phyloP scores from a whole-genome alignment of 176 grass and related monocot species.

The Musa schizocarpa region DNA sequence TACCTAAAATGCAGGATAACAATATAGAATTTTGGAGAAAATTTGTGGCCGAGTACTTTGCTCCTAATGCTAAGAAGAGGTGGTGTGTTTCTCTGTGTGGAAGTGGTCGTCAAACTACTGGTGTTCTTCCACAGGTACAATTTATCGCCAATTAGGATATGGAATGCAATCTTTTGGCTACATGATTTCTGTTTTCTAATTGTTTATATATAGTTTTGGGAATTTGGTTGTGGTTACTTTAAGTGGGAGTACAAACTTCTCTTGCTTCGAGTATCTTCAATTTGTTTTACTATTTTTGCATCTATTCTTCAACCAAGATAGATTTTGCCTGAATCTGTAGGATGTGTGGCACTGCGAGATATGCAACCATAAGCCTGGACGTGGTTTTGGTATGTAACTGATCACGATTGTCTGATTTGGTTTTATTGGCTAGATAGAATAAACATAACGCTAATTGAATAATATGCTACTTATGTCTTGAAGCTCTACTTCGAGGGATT shows the following conservation, averaged over 20 bases:
- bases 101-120: conserved; percentile 90
- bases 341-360: conserved; percentile 99
- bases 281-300: not conserved
- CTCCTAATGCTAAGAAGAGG: conserved; percentile 91
- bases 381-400: conserved; percentile 74
- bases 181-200: not conserved
- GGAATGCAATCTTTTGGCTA: not conserved
- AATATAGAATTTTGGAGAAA: conserved; percentile 97
- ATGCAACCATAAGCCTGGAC: conserved; percentile 79
- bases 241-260: not conserved
- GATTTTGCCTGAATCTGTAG: conserved; percentile 31
- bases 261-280: not conserved
- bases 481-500: too few relatives aligned
- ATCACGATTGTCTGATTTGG: too few relatives aligned
- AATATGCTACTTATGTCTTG: too few relatives aligned
- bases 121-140: conserved; percentile 90
- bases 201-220: not conserved
- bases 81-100: conserved; percentile 98
- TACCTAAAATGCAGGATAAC: conserved; percentile 54
- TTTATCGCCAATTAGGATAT: not conserved
- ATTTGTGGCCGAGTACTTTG: conserved; percentile 91
- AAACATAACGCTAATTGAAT: too few relatives aligned
- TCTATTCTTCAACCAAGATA: not conserved
- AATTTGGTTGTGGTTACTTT: not conserved
- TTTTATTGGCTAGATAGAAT: too few relatives aligned